Evolutionary conservation across 148 eudicot species (phyloP).

Genomic region (Diospyros kaki): DNA sequence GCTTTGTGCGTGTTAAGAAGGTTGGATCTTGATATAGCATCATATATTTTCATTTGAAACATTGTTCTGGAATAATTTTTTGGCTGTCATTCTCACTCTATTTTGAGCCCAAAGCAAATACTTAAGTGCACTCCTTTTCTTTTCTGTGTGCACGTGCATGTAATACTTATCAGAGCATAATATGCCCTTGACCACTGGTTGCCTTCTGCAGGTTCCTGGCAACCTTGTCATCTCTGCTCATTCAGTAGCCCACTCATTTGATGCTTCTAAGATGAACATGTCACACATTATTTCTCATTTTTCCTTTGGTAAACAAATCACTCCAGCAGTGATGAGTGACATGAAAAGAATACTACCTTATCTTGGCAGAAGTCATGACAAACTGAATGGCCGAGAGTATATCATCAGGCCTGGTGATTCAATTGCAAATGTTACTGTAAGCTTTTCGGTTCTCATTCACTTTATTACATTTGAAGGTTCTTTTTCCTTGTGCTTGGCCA

Average conservation of each 20-base stretch:
- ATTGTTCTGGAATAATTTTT: background rate
- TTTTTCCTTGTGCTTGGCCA: constrained; percentile 1
- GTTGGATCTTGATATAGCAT: constrained; percentile 25
- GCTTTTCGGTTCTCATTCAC: constrained; percentile 16
- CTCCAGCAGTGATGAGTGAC: constrained; percentile 56
- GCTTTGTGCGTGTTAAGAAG: constrained; percentile 95
- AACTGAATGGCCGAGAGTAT: constrained; percentile 56
- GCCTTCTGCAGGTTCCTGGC: constrained; percentile 79
- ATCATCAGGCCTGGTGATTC: constrained; percentile 52
- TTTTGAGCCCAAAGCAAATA: background rate
- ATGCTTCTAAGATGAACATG: constrained; percentile 90
- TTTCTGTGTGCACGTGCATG: background rate
- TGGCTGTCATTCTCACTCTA: background rate
- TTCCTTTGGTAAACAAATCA: constrained; percentile 72
- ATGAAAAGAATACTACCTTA: constrained; percentile 67
- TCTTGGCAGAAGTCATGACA: constrained; percentile 73
- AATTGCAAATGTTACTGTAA: constrained; percentile 82
- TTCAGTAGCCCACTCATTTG: constrained; percentile 94
- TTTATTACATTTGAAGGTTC: background rate
- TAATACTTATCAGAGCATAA: background rate
- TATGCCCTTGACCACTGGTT: constrained; percentile 1
- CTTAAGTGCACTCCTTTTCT: background rate
- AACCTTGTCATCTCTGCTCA: constrained; percentile 84
- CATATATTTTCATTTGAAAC: background rate
- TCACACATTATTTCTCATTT: constrained; percentile 70